Conservation (phyloP, 176 grass and related monocot species). For the Oryza glaberrima region DNA sequence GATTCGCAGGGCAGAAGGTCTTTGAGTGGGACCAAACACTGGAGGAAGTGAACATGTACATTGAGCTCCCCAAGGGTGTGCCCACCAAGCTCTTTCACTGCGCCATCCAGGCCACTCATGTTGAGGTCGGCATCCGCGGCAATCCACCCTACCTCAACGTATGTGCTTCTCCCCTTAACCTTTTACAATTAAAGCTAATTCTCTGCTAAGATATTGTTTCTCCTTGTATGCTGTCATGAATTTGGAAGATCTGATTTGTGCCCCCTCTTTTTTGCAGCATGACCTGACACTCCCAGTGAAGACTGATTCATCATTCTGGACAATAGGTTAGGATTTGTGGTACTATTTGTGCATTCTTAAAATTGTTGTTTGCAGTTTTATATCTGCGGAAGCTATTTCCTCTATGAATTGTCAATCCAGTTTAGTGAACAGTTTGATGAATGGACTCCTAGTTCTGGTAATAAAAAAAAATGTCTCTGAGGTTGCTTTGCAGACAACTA, state of each 20-base stretch:
- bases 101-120: slow-evolving; percentile 70
- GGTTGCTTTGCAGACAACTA: not conserved
- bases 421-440: not conserved
- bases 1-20: slow-evolving; percentile 83
- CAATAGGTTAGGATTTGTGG: slow-evolving; percentile 51
- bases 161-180: slow-evolving; percentile 4
- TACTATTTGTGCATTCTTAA: not conserved
- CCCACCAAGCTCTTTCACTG: slow-evolving; percentile 80
- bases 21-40: slow-evolving; percentile 99
- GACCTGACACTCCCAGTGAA: slow-evolving; percentile 77
- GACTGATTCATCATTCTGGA: slow-evolving; percentile 98
- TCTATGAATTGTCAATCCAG: not conserved
- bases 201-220: not conserved
- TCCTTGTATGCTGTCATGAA: not conserved
- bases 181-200: not conserved
- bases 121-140: slow-evolving; percentile 87
- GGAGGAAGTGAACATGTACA: slow-evolving; percentile 92
- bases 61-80: slow-evolving; percentile 81
- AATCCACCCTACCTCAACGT: slow-evolving; percentile 93
- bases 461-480: not conserved
- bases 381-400: not conserved
- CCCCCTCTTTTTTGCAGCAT: slow-evolving; percentile 52
- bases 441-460: not conserved
- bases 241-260: slow-evolving; percentile 5
- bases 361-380: slow-evolving; percentile 15